Conservation (phyloP, 176 grass and related monocot genomes). For the Oryza punctata region DNA sequence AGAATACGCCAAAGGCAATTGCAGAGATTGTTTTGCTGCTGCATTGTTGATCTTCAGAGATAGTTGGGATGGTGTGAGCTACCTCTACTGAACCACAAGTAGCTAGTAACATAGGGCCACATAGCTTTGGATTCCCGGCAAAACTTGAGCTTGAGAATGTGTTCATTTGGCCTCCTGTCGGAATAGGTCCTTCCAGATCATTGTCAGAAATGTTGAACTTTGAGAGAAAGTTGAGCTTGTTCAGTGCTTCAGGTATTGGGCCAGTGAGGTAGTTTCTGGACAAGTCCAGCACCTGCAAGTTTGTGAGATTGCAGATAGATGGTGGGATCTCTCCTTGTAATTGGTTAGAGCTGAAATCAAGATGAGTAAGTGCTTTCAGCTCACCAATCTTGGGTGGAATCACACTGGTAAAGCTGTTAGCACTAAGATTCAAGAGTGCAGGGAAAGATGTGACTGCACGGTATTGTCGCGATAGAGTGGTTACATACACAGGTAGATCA, state of each 20-base stretch:
- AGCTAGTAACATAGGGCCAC: not conserved
- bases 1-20: slow-evolving; percentile 22
- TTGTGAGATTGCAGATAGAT: slow-evolving; percentile 2
- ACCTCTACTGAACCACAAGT: not conserved
- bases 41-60: not conserved
- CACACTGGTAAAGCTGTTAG: not conserved
- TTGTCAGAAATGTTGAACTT: slow-evolving; percentile 20
- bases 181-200: slow-evolving; percentile 21
- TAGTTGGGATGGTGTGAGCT: not conserved
- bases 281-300: slow-evolving; percentile 18
- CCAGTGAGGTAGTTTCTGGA: slow-evolving; percentile 28
- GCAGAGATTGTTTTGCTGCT: not conserved
- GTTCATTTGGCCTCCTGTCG: slow-evolving; percentile 23
- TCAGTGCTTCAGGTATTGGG: not conserved
- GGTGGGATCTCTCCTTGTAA: slow-evolving; percentile 22
- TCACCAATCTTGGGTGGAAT: slow-evolving; percentile 19
- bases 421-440: not conserved
- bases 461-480: not conserved
- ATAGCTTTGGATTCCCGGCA: slow-evolving; percentile 26
- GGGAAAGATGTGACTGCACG: not conserved
- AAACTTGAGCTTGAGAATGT: slow-evolving; percentile 26
- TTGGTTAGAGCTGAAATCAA: not conserved
- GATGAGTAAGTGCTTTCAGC: not conserved
- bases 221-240: slow-evolving; percentile 21
- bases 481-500: no score